Evolutionary conservation across 768 basidiomycete species (phyloP).

Genomic region (Kwoniella newhampshirensis): DNA sequence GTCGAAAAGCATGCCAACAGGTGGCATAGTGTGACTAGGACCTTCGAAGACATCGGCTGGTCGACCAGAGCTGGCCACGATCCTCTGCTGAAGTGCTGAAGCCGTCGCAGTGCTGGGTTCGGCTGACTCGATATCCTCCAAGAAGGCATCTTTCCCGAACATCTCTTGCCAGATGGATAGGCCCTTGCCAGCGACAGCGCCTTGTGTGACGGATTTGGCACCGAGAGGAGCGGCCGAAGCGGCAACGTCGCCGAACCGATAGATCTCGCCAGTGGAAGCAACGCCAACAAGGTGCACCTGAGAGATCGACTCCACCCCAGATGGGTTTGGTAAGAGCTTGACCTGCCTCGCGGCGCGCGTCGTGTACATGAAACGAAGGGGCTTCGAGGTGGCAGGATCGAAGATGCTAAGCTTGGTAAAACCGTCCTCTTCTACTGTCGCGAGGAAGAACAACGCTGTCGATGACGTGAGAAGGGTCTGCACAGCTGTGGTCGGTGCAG

Average conservation of each 20-base stretch:
- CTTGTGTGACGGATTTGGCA: slow-evolving; percentile 56
- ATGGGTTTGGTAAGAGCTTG: slow-evolving; percentile 7
- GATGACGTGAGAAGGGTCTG: slow-evolving; percentile 3
- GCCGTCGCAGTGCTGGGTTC: slow-evolving; percentile 48
- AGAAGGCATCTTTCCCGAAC: slow-evolving; percentile 76
- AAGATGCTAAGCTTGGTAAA: slow-evolving; percentile 9
- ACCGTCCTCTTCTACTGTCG: not conserved
- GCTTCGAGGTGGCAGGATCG: slow-evolving; percentile 10
- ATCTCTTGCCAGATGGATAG: slow-evolving; percentile 83
- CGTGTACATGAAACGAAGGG: slow-evolving; percentile 7
- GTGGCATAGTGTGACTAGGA: slow-evolving; percentile 74
- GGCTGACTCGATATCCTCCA: slow-evolving; percentile 10
- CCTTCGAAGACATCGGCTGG: slow-evolving; percentile 61
- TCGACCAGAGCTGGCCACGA: slow-evolving; percentile 55
- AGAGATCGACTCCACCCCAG: not conserved
- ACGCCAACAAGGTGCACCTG: slow-evolving; percentile 37
- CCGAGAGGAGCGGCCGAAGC: slow-evolving; percentile 46
- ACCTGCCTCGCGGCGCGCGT: slow-evolving; percentile 6
- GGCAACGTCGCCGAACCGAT: slow-evolving; percentile 48
- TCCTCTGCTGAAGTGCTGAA: slow-evolving; percentile 13
- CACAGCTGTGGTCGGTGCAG: slow-evolving; percentile 1
- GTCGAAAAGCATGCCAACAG: slow-evolving; percentile 70
- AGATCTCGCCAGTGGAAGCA: slow-evolving; percentile 42
- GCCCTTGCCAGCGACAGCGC: slow-evolving; percentile 49
- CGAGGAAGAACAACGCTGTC: slow-evolving; percentile 10